A percentile compares a stretch with the other conserved stretches of the same genome.
phyloP scores from a whole-genome alignment of 371 early-diverging fungal genomes.

The Modicella reniformis region DNA sequence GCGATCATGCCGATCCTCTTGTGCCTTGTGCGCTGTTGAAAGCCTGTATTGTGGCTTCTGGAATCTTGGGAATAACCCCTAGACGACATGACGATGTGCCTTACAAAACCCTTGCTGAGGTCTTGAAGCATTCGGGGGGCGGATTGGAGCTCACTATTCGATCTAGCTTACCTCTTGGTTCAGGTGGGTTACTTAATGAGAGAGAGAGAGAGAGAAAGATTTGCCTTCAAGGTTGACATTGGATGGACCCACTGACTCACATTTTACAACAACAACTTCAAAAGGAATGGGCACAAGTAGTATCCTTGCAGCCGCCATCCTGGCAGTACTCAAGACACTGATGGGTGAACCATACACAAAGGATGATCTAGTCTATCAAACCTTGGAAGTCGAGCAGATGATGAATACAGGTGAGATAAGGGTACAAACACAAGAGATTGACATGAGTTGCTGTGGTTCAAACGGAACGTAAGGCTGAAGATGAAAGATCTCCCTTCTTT shows the following conservation, averaged over 20 bases:
- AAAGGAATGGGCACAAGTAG: constrained; percentile 50
- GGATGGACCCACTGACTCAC: not conserved
- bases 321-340: constrained; percentile 40
- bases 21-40: constrained; percentile 46
- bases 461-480: no score
- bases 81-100: constrained; percentile 27
- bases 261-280: not conserved
- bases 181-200: constrained; percentile 21
- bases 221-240: not conserved
- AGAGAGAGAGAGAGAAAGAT: not conserved
- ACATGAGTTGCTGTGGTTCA: no score
- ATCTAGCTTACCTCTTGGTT: constrained; percentile 41
- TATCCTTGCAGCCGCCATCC: constrained; percentile 40
- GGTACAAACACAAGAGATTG: no score
- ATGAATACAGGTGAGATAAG: constrained; percentile 53
- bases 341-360: constrained; percentile 36
- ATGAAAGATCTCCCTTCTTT: no score
- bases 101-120: constrained; percentile 30
- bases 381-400: constrained; percentile 51
- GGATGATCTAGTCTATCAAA: constrained; percentile 32
- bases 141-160: constrained; percentile 40
- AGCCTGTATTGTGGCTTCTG: constrained; percentile 49
- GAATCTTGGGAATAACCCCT: constrained; percentile 39
- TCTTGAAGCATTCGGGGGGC: constrained; percentile 41
- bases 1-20: constrained; percentile 47